Percentiles rank a stretch among this genome's conserved stretches.
Evolutionary conservation across 768 basidiomycete genomes (phyloP).

Genomic region (Macrolepiota fuliginosa): DNA sequence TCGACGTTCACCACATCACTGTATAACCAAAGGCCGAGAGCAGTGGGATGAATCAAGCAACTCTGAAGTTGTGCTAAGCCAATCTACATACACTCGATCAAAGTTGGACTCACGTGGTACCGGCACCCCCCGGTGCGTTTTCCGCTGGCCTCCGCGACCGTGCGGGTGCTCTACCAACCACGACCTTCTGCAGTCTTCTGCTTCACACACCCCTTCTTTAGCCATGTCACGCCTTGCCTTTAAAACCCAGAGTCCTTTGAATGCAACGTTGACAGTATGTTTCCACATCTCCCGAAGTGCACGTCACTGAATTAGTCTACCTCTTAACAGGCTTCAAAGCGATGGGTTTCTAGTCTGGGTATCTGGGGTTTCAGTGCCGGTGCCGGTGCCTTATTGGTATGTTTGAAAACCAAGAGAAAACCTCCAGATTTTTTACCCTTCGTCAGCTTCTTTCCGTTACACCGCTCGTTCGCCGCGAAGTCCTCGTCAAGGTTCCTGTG

Average conservation of each 20-base stretch:
- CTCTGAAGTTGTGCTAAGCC: too few species aligned
- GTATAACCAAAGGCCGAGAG: too few species aligned
- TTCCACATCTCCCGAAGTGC: background rate
- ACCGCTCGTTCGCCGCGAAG: conserved; percentile 52
- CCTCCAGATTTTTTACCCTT: background rate
- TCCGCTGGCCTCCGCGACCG: too few species aligned
- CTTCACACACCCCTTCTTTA: background rate
- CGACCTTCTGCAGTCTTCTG: too few species aligned
- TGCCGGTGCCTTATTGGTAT: conserved; percentile 21
- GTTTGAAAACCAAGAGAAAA: background rate
- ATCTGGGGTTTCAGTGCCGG: conserved; percentile 76
- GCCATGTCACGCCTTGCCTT: conserved; percentile 44
- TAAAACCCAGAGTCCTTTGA: conserved; percentile 35
- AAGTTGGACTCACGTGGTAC: too few species aligned
- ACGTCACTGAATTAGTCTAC: conserved; percentile 12
- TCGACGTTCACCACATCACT: too few species aligned
- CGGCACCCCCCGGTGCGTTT: too few species aligned
- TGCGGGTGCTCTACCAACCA: too few species aligned
- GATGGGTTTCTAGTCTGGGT: conserved; percentile 59
- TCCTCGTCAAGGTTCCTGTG: conserved; percentile 71
- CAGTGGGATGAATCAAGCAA: too few species aligned
- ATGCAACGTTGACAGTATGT: conserved; percentile 37
- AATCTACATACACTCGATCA: too few species aligned
- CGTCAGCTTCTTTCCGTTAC: conserved; percentile 37
- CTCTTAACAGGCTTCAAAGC: conserved; percentile 41